Evolutionary conservation across 306 rosid species (phyloP).

Genomic region (Dalbergia cochinchinensis): DNA sequence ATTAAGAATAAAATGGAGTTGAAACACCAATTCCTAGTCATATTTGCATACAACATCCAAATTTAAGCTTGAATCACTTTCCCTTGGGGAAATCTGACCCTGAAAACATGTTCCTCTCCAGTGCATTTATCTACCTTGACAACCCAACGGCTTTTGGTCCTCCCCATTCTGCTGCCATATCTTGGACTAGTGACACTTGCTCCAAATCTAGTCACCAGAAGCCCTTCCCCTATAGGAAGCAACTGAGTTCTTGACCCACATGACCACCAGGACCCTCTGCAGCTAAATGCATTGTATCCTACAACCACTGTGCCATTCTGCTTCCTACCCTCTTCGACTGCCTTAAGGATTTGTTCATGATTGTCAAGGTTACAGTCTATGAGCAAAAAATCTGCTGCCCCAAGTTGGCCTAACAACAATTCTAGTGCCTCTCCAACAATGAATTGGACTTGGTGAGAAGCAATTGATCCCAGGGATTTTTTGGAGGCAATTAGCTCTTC

Average conservation of each 20-base stretch:
- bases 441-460: constrained; percentile 61
- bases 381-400: constrained; percentile 72
- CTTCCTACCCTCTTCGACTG: constrained; percentile 54
- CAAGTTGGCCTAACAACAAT: constrained; percentile 42
- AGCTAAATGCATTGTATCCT: constrained; percentile 76
- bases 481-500: constrained; percentile 59
- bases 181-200: constrained; percentile 25
- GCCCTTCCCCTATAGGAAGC: constrained; percentile 84
- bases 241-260: constrained; percentile 72
- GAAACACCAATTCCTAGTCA: neutral
- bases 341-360: constrained; percentile 60
- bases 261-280: constrained; percentile 59
- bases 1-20: constrained; percentile 17
- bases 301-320: constrained; percentile 63
- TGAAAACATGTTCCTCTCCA: constrained; percentile 95
- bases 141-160: constrained; percentile 69
- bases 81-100: constrained; percentile 73
- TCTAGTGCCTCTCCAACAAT: constrained; percentile 67
- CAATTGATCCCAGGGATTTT: constrained; percentile 45
- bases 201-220: constrained; percentile 70
- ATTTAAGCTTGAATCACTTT: constrained; percentile 64
- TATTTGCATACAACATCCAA: constrained; percentile 11
- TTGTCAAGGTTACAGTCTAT: constrained; percentile 71
- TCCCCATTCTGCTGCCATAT: constrained; percentile 45
- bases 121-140: constrained; percentile 87